Evolutionary conservation across 345 rosid genomes (phyloP).

Genomic region (Cardamine occulta): DNA sequence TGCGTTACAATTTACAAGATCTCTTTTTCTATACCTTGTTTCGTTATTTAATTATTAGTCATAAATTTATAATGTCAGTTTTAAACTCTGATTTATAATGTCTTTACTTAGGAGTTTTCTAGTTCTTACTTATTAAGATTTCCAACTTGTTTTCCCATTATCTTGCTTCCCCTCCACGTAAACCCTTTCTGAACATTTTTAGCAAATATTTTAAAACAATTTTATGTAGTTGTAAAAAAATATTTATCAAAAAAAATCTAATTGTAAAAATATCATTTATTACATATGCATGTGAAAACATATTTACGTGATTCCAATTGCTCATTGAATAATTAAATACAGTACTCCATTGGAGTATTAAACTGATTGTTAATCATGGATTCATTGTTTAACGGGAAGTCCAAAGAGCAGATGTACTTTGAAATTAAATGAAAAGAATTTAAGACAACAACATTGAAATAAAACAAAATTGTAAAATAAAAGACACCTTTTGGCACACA

Average conservation of each 20-base stretch:
- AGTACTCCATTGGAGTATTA: neutral
- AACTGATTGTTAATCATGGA: constrained; percentile 10
- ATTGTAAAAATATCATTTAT: neutral
- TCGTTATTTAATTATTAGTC: constrained; percentile 8
- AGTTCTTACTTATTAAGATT: constrained; percentile 1
- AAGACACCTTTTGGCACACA: constrained; percentile 23
- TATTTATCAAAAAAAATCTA: neutral
- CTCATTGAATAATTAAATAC: constrained; percentile 1
- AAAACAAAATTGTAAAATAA: constrained; percentile 6
- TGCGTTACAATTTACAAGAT: constrained; percentile 72
- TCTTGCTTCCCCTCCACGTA: constrained; percentile 35
- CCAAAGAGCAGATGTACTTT: constrained; percentile 36
- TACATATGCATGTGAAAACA: constrained; percentile 23
- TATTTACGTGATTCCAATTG: constrained; percentile 21
- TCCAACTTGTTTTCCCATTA: constrained; percentile 11
- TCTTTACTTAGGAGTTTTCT: neutral
- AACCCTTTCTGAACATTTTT: neutral
- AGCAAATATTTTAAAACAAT: no score
- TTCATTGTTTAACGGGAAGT: constrained; percentile 23
- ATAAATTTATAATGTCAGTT: neutral
- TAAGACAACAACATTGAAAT: constrained; percentile 33
- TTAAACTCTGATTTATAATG: neutral
- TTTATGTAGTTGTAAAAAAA: neutral
- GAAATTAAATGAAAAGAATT: constrained; percentile 8
- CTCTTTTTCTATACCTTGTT: constrained; percentile 25